Evolutionary conservation across 139 green algal species (phyloP).

Genomic region (Coccomyxa sp.): DNA sequence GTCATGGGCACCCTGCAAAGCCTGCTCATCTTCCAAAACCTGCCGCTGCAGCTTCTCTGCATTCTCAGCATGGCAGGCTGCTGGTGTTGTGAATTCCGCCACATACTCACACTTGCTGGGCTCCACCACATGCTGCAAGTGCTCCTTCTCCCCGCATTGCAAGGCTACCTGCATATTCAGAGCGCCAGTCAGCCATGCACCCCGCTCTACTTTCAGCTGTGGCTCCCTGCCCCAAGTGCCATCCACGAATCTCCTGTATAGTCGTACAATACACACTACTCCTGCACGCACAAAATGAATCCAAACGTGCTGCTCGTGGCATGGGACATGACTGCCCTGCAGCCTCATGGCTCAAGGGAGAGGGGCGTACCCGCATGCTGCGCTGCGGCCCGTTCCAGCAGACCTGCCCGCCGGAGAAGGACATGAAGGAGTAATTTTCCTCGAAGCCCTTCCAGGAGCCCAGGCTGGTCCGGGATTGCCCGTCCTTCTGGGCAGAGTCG

Average conservation of each 20-base stretch:
- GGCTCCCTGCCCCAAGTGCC: too few species aligned
- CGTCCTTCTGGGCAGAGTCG: conserved; percentile 62
- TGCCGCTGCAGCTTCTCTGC: conserved; percentile 20
- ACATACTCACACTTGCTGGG: conserved; percentile 75
- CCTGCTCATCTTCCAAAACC: conserved; percentile 20
- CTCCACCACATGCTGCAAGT: conserved; percentile 61
- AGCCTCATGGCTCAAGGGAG: too few species aligned
- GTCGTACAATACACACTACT: too few species aligned
- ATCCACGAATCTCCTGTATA: too few species aligned
- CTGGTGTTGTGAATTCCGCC: conserved; percentile 54
- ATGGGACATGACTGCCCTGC: too few species aligned
- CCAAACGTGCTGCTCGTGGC: too few species aligned
- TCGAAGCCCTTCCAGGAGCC: conserved; percentile 63
- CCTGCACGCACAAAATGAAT: too few species aligned
- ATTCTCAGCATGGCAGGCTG: conserved; percentile 47
- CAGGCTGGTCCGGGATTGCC: conserved; percentile 34
- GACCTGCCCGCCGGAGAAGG: conserved; percentile 47
- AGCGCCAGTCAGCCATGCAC: too few species aligned
- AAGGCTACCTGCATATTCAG: conserved; percentile 39
- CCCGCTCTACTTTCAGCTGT: too few species aligned
- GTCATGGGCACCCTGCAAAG: conserved; percentile 10
- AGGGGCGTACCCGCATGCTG: conserved; percentile 42
- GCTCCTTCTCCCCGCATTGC: conserved; percentile 56
- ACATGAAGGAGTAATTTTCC: conserved; percentile 33
- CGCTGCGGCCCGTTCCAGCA: conserved; percentile 71